A percentile compares a stretch with the other conserved stretches of the same genome.
Conservation (phyloP, 768 basidiomycete genomes). For the Mycena metata region DNA sequence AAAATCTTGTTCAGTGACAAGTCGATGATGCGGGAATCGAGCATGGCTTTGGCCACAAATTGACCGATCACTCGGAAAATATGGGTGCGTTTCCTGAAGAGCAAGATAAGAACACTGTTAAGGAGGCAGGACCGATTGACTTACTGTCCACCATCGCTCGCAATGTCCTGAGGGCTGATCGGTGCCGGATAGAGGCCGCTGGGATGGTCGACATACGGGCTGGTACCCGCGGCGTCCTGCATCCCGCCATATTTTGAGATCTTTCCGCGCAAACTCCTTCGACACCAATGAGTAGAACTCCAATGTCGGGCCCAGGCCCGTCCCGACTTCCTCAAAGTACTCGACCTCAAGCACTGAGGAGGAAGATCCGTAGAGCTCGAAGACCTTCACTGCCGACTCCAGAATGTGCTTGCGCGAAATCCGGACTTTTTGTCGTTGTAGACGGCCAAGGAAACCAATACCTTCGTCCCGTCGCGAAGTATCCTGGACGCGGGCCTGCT, state of each 20-base stretch:
- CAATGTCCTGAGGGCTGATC: constrained; percentile 75
- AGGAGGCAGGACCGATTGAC: constrained; percentile 44
- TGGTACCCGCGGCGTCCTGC: constrained; percentile 73
- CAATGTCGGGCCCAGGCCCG: constrained; percentile 95
- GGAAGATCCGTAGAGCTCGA: constrained; percentile 96
- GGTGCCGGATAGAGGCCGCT: constrained; percentile 92
- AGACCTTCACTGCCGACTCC: constrained; percentile 96
- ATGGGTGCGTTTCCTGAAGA: constrained; percentile 82
- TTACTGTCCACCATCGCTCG: constrained; percentile 81
- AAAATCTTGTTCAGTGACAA: constrained; percentile 96
- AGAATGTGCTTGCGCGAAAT: constrained; percentile 95
- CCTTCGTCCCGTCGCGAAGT: constrained; percentile 89
- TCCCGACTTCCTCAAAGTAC: constrained; percentile 99
- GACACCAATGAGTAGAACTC: constrained; percentile 99
- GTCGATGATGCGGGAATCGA: constrained; percentile 98
- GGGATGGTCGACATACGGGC: constrained; percentile 86
- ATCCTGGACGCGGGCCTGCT: constrained; percentile 84
- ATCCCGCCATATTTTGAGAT: constrained; percentile 93
- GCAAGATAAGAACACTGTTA: constrained; percentile 9
- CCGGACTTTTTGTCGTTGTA: constrained; percentile 96
- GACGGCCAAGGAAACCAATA: constrained; percentile 90
- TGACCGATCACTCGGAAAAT: constrained; percentile 93
- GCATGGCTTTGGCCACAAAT: constrained; percentile 96
- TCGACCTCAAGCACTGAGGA: constrained; percentile 96
- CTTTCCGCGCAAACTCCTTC: constrained; percentile 91